Conservation (phyloP, 768 basidiomycete species). For the Neoboletus magnificus region DNA sequence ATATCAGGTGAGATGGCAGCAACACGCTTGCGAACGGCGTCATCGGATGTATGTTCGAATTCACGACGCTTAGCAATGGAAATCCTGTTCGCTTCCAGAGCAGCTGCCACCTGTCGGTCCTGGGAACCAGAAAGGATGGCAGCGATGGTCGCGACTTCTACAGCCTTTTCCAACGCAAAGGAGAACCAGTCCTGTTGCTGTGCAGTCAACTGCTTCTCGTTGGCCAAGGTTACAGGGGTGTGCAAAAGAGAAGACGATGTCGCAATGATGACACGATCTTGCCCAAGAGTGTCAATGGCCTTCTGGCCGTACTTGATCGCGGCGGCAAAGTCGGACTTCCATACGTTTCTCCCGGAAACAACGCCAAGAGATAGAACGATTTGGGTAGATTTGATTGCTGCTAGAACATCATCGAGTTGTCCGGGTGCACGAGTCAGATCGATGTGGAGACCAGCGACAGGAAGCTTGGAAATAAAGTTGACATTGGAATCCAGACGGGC, state of each 20-base stretch:
- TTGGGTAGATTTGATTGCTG: constrained; percentile 78
- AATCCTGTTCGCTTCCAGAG: constrained; percentile 82
- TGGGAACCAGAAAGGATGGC: constrained; percentile 83
- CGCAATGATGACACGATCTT: constrained; percentile 86
- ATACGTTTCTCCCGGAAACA: constrained; percentile 98
- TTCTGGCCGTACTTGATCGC: constrained; percentile 81
- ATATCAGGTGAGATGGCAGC: constrained; percentile 82
- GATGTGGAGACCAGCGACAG: constrained; percentile 91
- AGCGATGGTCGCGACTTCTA: constrained; percentile 86
- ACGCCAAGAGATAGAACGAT: constrained; percentile 89
- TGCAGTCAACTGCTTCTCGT: constrained; percentile 84
- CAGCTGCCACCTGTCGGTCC: constrained; percentile 61
- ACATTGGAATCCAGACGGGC: constrained; percentile 92
- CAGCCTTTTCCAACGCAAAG: constrained; percentile 94
- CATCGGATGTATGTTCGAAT: constrained; percentile 92
- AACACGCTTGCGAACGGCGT: constrained; percentile 92
- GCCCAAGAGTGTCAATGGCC: constrained; percentile 79
- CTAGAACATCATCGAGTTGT: constrained; percentile 81
- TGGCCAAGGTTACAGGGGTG: constrained; percentile 92
- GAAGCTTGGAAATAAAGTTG: constrained; percentile 85
- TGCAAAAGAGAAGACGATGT: constrained; percentile 98
- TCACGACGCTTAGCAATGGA: constrained; percentile 93
- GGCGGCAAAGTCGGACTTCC: constrained; percentile 92
- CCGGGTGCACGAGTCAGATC: constrained; percentile 91
- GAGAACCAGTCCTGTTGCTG: constrained; percentile 98